Base-by-base conservation (phyloP, 306 rosid genomes). In the Comarum palustre region DNA sequence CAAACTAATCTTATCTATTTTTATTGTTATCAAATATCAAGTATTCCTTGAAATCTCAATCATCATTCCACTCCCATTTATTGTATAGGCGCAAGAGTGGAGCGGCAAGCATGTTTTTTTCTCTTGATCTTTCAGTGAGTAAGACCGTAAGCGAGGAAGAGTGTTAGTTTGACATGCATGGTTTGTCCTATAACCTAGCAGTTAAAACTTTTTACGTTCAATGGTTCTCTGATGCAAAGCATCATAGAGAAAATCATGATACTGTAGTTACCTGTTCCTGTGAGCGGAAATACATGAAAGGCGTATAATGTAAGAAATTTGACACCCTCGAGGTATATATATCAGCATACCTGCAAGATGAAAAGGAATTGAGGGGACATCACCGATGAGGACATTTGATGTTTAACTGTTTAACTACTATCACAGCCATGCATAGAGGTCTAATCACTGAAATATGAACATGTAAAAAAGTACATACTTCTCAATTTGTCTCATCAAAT, bases 291-390 rank as follows among this genome's bases (percentile, higher is more conserved):
- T 94, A 94, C 97, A 89, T 88, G 87, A 94, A 94, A 46, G 98
- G 98, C 0, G 98, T 94, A 47, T 94, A 91, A 50, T 89, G 69
- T 41, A 91, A 78, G 86, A 94, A 94, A 68, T 94, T 94, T 61
- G 98, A 94, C 71, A 94, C 98, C 85, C 97, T 85, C 3, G 98
- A 94, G n/a, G 98, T 94, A 69, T 94, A 94, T 72, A 94, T 94
- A 76, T 94, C 98, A 60, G 98, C 98, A 80, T 94, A 93, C 84
- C 98, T 93, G 90, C 59, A 3, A 80, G 43, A 39, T 16, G n/a
- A 73, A 59, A 64, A 34, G 38, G 43, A 54, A 32, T 45, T 36
- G 47, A 70, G 59, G 27, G 73, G 22, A 71, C 19, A 42, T n/a
- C 70, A 43, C 54, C 66, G 42, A 41, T 45, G 62, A 69, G 74